These are phyloP conservation scores for Graphium sp. DNA, from an alignment of 2,329 filamentous ascomycete species.

Conservation along the genomic window DNA sequence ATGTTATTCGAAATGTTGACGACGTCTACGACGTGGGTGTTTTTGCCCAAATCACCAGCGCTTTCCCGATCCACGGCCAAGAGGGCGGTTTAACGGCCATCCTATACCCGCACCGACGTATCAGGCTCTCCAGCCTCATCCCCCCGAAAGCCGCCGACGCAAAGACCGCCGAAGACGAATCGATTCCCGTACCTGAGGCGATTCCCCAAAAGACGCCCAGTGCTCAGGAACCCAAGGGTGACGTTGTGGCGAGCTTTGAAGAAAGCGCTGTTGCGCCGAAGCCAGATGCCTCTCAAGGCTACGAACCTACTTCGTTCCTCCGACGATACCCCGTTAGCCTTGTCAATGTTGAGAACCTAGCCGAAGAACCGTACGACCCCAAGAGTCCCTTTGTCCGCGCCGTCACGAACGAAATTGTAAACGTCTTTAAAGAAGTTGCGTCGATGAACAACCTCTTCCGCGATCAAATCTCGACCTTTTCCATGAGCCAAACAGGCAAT, in stretches of 20 bases:
- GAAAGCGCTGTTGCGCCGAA: conserved; percentile 53
- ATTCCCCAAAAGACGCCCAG: conserved; percentile 37
- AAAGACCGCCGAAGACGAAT: conserved; percentile 33
- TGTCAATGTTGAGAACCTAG: conserved; percentile 86
- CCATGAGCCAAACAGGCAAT: conserved; percentile 88
- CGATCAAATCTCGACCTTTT: conserved; percentile 94
- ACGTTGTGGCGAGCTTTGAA: conserved; percentile 94
- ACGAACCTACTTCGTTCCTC: conserved; percentile 82
- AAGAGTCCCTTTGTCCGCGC: conserved; percentile 81
- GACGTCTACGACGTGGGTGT: conserved; percentile 95
- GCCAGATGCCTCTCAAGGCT: conserved; percentile 35
- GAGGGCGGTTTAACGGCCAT: conserved; percentile 79
- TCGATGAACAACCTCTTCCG: conserved; percentile 87
- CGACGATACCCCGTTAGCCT: conserved; percentile 84
- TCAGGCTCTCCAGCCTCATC: conserved; percentile 72
- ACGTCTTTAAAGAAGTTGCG: conserved; percentile 95
- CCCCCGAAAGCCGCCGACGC: conserved; percentile 41
- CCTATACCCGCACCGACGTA: conserved; percentile 86
- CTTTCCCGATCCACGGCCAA: conserved; percentile 79
- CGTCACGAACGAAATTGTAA: conserved; percentile 93
- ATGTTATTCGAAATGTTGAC: conserved; percentile 75
- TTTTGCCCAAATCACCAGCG: conserved; percentile 94
- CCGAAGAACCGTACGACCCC: conserved; percentile 76
- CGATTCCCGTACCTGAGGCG: conserved; percentile 36
- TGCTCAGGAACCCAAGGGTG: conserved; percentile 64